Percentiles rank a stretch among this genome's conserved stretches.
Conservation (phyloP, 2,329 filamentous ascomycete genomes). For the Alternaria arborescens region DNA sequence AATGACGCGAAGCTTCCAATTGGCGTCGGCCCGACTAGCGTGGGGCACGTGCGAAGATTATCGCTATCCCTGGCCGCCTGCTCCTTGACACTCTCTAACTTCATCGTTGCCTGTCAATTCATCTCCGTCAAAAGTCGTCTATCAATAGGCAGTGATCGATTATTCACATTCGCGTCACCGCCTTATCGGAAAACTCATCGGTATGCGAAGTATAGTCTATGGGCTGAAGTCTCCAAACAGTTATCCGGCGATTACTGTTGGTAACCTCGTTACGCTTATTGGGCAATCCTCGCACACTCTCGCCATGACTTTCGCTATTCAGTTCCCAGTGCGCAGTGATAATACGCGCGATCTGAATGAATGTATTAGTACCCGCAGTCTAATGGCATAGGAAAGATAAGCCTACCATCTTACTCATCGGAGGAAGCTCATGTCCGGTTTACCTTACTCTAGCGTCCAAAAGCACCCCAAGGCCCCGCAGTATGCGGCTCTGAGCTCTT, state of each 20-base stretch:
- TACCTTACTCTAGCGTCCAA: background rate
- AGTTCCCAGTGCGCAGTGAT: background rate
- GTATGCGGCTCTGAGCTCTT: background rate
- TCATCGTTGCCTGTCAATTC: background rate
- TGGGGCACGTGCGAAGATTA: slow-evolving; percentile 7
- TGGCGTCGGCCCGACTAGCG: slow-evolving; percentile 19
- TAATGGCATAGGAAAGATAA: background rate
- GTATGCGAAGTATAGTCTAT: no score
- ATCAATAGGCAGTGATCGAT: background rate
- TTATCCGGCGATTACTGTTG: background rate
- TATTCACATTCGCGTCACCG: background rate
- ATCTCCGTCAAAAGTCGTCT: background rate
- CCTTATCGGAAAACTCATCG: background rate
- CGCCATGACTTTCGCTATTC: background rate
- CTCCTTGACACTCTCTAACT: background rate
- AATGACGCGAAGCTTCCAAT: slow-evolving; percentile 17
- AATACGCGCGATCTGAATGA: background rate
- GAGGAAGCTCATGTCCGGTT: background rate
- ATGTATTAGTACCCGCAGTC: background rate
- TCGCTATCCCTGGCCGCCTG: background rate
- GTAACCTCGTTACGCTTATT: background rate
- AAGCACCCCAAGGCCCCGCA: background rate
- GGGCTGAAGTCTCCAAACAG: background rate
- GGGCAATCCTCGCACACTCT: background rate
- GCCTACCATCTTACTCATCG: background rate